Evolutionary conservation across 2,329 filamentous ascomycete genomes (phyloP), one percentile per base, ranked within the genome.

Genomic region (Claviceps lovelessii): DNA sequence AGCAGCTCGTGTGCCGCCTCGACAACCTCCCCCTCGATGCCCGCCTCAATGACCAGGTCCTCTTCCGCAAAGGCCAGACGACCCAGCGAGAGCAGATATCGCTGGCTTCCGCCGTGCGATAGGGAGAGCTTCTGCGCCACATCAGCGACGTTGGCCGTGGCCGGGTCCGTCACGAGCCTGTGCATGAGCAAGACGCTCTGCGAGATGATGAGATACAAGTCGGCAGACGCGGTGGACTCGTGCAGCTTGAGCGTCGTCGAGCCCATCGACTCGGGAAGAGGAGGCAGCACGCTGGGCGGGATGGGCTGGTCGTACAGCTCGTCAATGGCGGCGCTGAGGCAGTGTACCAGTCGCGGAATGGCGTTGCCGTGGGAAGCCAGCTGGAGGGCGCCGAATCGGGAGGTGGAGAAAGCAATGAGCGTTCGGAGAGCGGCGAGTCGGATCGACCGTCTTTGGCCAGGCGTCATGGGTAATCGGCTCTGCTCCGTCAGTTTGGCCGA

Each of bases 31-130:
- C 85, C 80, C 41, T 86, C 85, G 53, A 95, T 85, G 0, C 84
- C 84, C 1, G 76, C 74, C 68, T 96, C 90, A 33, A 94, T 76
- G 11, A 93, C 78, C 9, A 87, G 68, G 35, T 88, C 85, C 58
- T 95, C 88, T 51, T 83, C 81, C 6, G 82, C 84, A 66, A 95
- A 96, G 0, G 88, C 89, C n/a, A 97, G 72, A 46, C 91, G 73
- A 0, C 88, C 90, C 48, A 98, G 72, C 2, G 83, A 82, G 10
- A 96, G 79, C 1, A 94, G 73, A 63, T 94, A 91, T 53, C 90
- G 89, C 63, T 95, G 89, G 52, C 81, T 80, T 0, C 84, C 87
- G 3, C 88, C 88, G 5, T 81, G 76, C 0, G 87, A 79, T 9
- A 79, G 78, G 0, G 78, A 76, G 5, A 95, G 73, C 66, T 91